Conservation (phyloP, 179 eudicot genomes). For the Beta corolliflora region DNA sequence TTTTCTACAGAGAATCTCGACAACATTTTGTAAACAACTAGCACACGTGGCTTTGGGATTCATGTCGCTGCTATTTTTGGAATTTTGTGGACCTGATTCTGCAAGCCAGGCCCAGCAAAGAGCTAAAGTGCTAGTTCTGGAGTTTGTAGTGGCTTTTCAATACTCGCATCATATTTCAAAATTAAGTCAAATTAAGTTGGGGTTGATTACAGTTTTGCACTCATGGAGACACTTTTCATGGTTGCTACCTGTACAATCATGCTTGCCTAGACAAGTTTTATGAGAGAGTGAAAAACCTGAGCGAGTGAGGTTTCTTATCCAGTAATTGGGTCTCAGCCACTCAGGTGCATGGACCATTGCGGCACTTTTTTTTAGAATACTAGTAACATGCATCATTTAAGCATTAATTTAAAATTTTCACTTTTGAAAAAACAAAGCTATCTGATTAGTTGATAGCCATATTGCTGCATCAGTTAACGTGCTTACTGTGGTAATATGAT, state of each 20-base stretch:
- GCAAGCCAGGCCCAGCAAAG: not conserved
- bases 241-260: not conserved
- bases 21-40: not conserved
- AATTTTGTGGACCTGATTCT: not conserved
- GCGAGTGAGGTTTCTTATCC: not conserved
- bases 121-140: not conserved
- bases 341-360: not conserved
- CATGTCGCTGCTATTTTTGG: not conserved
- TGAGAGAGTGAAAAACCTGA: not conserved
- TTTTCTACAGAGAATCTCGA: not conserved
- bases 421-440: not conserved
- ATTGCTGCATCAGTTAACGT: not conserved
- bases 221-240: not conserved
- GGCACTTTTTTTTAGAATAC: not conserved
- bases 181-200: not conserved
- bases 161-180: not conserved
- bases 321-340: not conserved
- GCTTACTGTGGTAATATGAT: not conserved
- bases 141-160: not conserved
- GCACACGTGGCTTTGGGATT: not conserved
- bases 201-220: not conserved
- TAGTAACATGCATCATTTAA: not conserved
- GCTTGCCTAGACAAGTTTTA: conserved; percentile 3
- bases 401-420: not conserved
- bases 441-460: not conserved